A percentile compares a stretch with the other conserved stretches of the same genome.
Conservation (phyloP, 2,329 filamentous ascomycete genomes). For the Gyromitra esculenta region DNA sequence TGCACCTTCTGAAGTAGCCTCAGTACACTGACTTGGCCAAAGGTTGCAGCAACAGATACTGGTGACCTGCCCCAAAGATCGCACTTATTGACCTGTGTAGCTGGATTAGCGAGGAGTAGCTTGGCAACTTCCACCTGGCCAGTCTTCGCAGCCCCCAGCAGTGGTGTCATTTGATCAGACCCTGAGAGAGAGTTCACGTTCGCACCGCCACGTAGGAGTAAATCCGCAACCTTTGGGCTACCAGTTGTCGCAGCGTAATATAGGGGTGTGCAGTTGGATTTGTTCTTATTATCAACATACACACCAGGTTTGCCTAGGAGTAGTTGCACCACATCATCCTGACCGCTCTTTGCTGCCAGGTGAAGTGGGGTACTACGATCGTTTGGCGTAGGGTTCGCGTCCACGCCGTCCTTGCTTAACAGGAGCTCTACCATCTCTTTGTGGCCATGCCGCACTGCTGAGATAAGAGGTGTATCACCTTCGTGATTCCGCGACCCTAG, state of each 20-base stretch:
- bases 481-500: background rate
- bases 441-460: background rate
- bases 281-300: background rate
- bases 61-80: no score
- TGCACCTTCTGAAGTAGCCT: no score
- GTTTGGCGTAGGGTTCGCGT: background rate
- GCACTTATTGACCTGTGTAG: no score
- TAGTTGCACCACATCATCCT: background rate
- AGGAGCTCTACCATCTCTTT: background rate
- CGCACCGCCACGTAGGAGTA: background rate
- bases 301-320: background rate
- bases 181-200: no score
- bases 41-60: no score
- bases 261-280: background rate
- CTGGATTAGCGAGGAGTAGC: no score
- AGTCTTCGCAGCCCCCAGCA: no score
- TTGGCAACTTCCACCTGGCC: no score
- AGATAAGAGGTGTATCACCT: background rate
- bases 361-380: background rate
- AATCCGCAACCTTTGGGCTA: background rate
- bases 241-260: constrained; percentile 2
- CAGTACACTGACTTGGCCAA: no score
- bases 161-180: no score
- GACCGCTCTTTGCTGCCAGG: background rate
- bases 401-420: background rate